These are phyloP conservation scores for Trichoderma sp. DNA, from an alignment of 2,329 filamentous ascomycete genomes.

Conservation along the genomic window DNA sequence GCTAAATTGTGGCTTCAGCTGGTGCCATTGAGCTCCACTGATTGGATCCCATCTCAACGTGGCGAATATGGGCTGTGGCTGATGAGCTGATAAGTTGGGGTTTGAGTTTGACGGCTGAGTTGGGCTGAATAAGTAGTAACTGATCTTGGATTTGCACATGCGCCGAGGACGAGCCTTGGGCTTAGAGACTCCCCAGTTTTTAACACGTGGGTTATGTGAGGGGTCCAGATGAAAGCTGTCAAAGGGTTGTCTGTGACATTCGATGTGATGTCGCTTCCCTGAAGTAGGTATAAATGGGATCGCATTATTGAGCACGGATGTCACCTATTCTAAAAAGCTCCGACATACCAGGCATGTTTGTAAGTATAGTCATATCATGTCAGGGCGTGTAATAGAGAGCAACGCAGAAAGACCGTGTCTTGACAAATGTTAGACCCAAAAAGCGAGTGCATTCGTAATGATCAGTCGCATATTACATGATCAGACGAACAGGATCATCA, in stretches of 20 bases:
- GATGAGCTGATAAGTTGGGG: not conserved
- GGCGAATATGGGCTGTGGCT: conserved; percentile 7
- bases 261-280: not conserved
- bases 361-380: no score
- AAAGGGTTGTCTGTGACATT: not conserved
- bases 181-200: not conserved
- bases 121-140: not conserved
- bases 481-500: no score
- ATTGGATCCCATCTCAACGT: not conserved
- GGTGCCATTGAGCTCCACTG: not conserved
- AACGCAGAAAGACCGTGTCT: no score
- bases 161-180: not conserved
- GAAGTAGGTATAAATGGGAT: not conserved
- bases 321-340: no score
- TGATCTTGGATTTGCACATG: not conserved
- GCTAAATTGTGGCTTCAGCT: not conserved
- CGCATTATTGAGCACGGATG: no score
- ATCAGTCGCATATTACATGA: no score
- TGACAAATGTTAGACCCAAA: no score
- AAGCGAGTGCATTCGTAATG: no score
- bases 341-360: no score
- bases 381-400: no score
- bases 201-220: not conserved
- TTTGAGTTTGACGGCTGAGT: conserved; percentile 5
- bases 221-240: not conserved